Evolutionary conservation across 169 alveolate genomes (phyloP).

Genomic region (Blepharisma undulans): DNA sequence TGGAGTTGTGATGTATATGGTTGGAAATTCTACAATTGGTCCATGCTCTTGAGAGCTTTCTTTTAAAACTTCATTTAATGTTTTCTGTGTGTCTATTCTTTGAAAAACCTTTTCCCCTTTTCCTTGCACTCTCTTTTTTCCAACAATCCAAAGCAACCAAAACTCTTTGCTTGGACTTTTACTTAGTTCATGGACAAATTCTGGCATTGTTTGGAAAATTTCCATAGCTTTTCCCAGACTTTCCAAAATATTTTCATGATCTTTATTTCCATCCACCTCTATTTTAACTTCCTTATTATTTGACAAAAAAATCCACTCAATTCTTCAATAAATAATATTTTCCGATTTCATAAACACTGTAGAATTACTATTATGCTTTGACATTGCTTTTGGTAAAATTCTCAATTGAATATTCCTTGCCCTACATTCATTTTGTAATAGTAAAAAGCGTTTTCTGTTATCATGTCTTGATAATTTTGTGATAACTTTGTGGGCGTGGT

Average conservation of each 20-base stretch:
- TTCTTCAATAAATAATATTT: neutral
- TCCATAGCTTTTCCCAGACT: neutral
- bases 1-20: neutral
- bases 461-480: neutral
- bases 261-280: neutral
- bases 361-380: neutral
- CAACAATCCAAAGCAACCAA: neutral
- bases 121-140: neutral
- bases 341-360: neutral
- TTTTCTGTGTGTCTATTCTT: neutral
- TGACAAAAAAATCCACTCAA: neutral
- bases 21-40: neutral
- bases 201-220: neutral
- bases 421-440: neutral
- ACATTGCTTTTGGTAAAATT: neutral
- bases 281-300: neutral
- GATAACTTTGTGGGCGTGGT: neutral
- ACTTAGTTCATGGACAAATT: neutral
- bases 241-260: neutral
- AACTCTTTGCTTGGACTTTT: neutral
- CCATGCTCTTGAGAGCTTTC: neutral
- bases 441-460: neutral
- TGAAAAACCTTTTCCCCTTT: neutral
- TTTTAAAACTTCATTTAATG: neutral
- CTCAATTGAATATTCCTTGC: neutral